Conservation (phyloP, 2,329 filamentous ascomycete genomes). For the Aspergillus quadricinctus region DNA sequence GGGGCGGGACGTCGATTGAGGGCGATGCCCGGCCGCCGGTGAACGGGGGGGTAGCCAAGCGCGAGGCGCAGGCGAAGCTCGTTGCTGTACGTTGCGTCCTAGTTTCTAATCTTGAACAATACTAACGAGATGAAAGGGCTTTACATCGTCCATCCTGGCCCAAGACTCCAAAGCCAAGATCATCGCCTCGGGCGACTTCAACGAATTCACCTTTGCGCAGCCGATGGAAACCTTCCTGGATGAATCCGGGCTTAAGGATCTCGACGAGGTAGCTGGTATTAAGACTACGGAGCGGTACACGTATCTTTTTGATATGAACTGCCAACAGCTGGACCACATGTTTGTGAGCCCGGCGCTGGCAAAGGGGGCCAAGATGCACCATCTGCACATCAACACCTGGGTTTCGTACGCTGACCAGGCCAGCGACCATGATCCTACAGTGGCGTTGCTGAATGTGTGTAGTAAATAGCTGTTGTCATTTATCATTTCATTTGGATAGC, state of each 20-base stretch:
- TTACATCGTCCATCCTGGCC: slow-evolving; percentile 55
- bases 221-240: slow-evolving; percentile 54
- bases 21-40: slow-evolving; percentile 63
- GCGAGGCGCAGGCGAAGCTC: slow-evolving; percentile 54
- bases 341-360: slow-evolving; percentile 56
- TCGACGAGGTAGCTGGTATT: slow-evolving; percentile 57
- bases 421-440: slow-evolving; percentile 66
- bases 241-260: slow-evolving; percentile 55
- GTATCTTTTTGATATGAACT: slow-evolving; percentile 66
- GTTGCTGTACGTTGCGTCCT: slow-evolving; percentile 48
- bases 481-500: too few species aligned
- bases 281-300: slow-evolving; percentile 60
- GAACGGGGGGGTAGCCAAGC: slow-evolving; percentile 58
- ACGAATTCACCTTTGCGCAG: slow-evolving; percentile 63
- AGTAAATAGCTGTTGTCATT: too few species aligned
- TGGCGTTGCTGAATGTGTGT: slow-evolving; percentile 60
- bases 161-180: slow-evolving; percentile 54
- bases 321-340: slow-evolving; percentile 67
- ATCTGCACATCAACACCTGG: slow-evolving; percentile 70
- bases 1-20: slow-evolving; percentile 60
- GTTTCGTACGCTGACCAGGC: slow-evolving; percentile 52
- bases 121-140: slow-evolving; percentile 34
- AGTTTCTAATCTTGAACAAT: not conserved
- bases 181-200: slow-evolving; percentile 65
- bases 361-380: slow-evolving; percentile 47